A percentile compares a stretch with the other conserved stretches of the same genome.
Conservation (phyloP, 805 yeast genomes). For the Candida multigemmis region DNA sequence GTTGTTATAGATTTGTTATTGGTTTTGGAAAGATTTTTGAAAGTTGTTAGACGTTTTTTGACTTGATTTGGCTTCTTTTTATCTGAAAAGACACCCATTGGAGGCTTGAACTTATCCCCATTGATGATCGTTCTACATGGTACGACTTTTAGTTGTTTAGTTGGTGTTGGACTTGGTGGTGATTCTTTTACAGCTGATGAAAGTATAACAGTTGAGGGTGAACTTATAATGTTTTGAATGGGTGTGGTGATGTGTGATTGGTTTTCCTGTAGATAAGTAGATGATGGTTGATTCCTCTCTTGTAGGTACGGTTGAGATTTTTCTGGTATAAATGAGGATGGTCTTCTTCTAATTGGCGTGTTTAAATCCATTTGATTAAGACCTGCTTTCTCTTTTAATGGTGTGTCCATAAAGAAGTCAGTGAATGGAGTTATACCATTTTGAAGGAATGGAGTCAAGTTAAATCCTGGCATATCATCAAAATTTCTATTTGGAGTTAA, state of each 20-base stretch:
- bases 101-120: constrained; percentile 20
- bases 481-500: constrained; percentile 26
- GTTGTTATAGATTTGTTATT: constrained; percentile 1
- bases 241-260: constrained; percentile 14
- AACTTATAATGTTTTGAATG: too few species aligned
- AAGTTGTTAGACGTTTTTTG: too few species aligned
- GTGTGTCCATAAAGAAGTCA: constrained; percentile 38
- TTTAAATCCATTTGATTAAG: constrained; percentile 1
- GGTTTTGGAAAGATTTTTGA: constrained; percentile 3
- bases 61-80: constrained; percentile 6
- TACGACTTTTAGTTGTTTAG: constrained; percentile 11
- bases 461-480: constrained; percentile 25
- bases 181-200: constrained; percentile 18
- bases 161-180: constrained; percentile 34
- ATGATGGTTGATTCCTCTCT: constrained; percentile 1
- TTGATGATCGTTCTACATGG: too few species aligned
- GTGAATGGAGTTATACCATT: constrained; percentile 31
- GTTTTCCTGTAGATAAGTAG: constrained; percentile 27
- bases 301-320: constrained; percentile 4
- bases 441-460: constrained; percentile 33
- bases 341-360: background rate
- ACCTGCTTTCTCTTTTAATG: constrained; percentile 12
- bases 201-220: constrained; percentile 35
- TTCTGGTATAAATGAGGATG: background rate
- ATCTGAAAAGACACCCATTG: constrained; percentile 31